Conservation (phyloP, 2,329 filamentous ascomycete genomes). For the Exophiala sp. region DNA sequence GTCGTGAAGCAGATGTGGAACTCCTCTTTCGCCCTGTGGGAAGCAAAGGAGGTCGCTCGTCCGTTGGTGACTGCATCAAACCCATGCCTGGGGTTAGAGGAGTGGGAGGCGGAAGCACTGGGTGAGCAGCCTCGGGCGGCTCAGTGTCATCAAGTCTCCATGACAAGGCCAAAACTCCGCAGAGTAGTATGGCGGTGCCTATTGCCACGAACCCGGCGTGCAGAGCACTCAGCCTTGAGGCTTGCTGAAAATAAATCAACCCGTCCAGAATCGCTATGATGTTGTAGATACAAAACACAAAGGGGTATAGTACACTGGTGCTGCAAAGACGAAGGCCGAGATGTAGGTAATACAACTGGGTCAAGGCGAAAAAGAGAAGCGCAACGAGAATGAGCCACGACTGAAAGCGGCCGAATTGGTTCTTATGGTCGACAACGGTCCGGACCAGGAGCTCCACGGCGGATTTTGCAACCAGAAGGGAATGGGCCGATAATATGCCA, state of each 20-base stretch:
- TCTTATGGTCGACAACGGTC: conserved; percentile 71
- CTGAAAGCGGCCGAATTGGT: conserved; percentile 93
- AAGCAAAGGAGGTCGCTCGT: conserved; percentile 38
- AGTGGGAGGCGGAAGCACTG: conserved; percentile 52
- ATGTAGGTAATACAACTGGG: conserved; percentile 92
- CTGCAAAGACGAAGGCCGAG: conserved; percentile 89
- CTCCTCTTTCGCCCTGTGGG: conserved; percentile 29
- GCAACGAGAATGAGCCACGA: conserved; percentile 85
- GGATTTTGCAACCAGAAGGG: conserved; percentile 87
- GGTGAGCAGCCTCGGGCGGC: conserved; percentile 33
- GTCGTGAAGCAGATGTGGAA: conserved; percentile 20
- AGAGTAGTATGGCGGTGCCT: conserved; percentile 77
- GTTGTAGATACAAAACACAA: conserved; percentile 98
- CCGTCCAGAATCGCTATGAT: conserved; percentile 97
- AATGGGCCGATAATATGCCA: conserved; percentile 89
- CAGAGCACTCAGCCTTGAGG: conserved; percentile 66
- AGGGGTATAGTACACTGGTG: conserved; percentile 89
- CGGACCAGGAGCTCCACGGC: conserved; percentile 88
- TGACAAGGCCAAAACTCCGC: conserved; percentile 82
- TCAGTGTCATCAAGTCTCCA: conserved; percentile 77
- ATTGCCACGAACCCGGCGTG: conserved; percentile 69
- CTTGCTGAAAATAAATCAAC: conserved; percentile 92
- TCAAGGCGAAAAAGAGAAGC: conserved; percentile 73
- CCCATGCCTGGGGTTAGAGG: conserved; percentile 76
- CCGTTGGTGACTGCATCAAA: conserved; percentile 50